These are phyloP conservation scores for Saraca asoca DNA, from an alignment of 331 rosid genomes.

Conservation along the genomic window DNA sequence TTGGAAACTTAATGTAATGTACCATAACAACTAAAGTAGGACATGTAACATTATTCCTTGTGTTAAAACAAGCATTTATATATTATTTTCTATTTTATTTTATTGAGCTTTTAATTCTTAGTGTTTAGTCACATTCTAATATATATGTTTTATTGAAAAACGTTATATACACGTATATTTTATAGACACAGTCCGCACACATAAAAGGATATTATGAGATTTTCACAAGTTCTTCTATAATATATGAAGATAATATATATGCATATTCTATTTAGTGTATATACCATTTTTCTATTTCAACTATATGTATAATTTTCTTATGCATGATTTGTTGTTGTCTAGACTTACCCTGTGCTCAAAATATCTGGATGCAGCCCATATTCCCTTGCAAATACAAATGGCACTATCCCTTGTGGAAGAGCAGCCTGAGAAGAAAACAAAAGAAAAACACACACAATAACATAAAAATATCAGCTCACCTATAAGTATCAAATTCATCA, in stretches of 20 bases:
- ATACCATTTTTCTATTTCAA: no score
- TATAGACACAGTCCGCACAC: no score
- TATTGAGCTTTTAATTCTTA: no score
- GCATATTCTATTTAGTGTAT: no score
- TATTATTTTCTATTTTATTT: not conserved
- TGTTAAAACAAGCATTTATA: not conserved
- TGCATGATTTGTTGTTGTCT: not conserved
- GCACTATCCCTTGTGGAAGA: constrained; percentile 84
- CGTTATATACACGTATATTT: no score
- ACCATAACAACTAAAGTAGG: not conserved
- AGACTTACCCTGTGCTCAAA: constrained; percentile 74
- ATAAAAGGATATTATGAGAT: no score
- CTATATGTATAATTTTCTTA: not conserved
- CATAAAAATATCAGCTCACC: no score
- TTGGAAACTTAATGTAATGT: not conserved
- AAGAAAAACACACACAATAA: no score
- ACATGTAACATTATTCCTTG: not conserved
- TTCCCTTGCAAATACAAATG: constrained; percentile 76
- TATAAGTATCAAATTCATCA: no score
- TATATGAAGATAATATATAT: not conserved
- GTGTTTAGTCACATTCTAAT: no score
- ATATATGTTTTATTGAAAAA: no score
- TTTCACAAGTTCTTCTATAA: not conserved
- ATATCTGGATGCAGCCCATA: constrained; percentile 78
- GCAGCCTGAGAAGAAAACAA: constrained; percentile 57